Percentiles rank a stretch among this genome's conserved stretches.
phyloP scores from a whole-genome alignment of 1,284 basidiomycete genomes.

The Malassezia sympodialis region DNA sequence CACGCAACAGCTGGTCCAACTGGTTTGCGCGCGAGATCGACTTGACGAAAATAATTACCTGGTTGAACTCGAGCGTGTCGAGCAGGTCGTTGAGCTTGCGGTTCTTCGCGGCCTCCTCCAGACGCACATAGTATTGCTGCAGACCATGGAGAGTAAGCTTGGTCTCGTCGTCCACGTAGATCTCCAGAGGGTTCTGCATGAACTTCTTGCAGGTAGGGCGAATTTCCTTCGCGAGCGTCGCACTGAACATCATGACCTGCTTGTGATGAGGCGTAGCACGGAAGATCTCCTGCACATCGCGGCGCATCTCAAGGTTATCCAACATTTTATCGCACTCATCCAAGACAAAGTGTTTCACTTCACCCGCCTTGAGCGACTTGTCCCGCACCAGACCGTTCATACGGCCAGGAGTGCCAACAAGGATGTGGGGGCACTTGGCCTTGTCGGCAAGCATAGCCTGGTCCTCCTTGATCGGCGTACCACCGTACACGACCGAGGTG shows the following conservation, averaged over 20 bases:
- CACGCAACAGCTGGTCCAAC: conserved; percentile 86
- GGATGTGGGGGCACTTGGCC: conserved; percentile 93
- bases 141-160: conserved; percentile 96
- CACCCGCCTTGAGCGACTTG: conserved; percentile 42
- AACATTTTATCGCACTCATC: conserved; percentile 99
- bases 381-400: conserved; percentile 47
- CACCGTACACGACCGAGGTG: conserved; percentile 94
- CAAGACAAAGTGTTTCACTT: conserved; percentile 75
- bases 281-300: conserved; percentile 99
- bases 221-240: conserved; percentile 93
- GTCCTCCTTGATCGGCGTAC: conserved; percentile 87
- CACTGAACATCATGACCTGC: conserved; percentile 99
- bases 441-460: conserved; percentile 90
- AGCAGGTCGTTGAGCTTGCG: conserved; percentile 93
- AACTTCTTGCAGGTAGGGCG: conserved; percentile 98
- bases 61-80: conserved; percentile 96
- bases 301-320: conserved; percentile 99
- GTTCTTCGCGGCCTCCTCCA: conserved; percentile 87
- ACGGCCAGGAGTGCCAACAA: conserved; percentile 87
- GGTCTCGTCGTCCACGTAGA: conserved; percentile 98
- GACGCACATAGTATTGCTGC: conserved; percentile 85
- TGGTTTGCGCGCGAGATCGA: conserved; percentile 92
- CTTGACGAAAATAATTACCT: conserved; percentile 99
- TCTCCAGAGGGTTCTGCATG: conserved; percentile 98
- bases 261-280: conserved; percentile 99